Evolutionary conservation across 2,329 filamentous ascomycete species (phyloP).

Genomic region (Fusarium incarnatum): DNA sequence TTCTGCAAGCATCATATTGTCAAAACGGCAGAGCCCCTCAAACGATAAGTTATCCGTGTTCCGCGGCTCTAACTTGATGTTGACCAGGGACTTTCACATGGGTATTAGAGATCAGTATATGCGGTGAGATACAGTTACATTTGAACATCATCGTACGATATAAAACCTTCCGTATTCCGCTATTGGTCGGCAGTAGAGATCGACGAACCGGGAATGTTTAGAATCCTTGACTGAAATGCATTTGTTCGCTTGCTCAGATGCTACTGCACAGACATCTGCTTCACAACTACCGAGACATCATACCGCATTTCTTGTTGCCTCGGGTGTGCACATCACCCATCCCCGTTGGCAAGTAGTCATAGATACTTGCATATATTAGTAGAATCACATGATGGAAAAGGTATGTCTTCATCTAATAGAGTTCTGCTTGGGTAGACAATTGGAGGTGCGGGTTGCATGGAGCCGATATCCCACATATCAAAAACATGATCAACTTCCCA

Average conservation of each 20-base stretch:
- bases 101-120: not conserved
- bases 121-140: not conserved
- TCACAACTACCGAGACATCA: conserved; percentile 2
- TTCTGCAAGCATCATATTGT: conserved; percentile 27
- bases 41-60: not conserved
- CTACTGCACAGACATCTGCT: not conserved
- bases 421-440: not conserved
- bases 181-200: not conserved
- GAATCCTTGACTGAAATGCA: not conserved
- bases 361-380: not conserved
- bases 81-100: not conserved
- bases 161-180: not conserved
- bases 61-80: not conserved
- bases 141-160: not conserved
- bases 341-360: not conserved
- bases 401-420: not conserved
- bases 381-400: not conserved
- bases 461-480: not conserved
- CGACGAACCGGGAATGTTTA: not conserved
- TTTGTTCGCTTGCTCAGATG: not conserved
- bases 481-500: not conserved
- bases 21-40: not conserved
- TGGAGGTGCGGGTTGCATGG: not conserved
- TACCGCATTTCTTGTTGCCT: not conserved
- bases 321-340: not conserved